These are phyloP conservation scores for Aplosporella prunicola DNA, from an alignment of 2,329 filamentous ascomycete species.

Conservation along the genomic window DNA sequence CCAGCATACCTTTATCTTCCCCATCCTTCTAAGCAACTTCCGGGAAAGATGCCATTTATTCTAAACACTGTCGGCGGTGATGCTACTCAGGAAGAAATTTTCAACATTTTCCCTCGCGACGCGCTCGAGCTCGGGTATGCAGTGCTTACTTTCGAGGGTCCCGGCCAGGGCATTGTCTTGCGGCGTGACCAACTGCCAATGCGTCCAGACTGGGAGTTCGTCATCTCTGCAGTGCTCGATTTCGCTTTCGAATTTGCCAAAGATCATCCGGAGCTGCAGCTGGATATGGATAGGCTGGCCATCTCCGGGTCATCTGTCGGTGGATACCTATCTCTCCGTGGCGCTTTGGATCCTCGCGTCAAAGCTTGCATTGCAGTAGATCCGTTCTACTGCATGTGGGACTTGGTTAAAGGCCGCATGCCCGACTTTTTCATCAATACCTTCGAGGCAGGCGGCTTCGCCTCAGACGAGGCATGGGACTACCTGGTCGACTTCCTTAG, in stretches of 20 bases:
- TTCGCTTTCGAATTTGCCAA: not conserved
- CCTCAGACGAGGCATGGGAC: too few species aligned
- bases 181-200: not conserved
- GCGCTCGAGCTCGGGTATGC: not conserved
- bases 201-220: conserved; percentile 3
- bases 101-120: not conserved
- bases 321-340: conserved; percentile 2
- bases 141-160: conserved; percentile 4
- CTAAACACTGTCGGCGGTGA: conserved; percentile 2
- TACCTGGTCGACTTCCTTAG: too few species aligned
- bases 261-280: not conserved
- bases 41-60: not conserved
- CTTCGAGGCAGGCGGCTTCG: too few species aligned
- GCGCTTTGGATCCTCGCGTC: not conserved
- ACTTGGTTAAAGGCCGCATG: too few species aligned
- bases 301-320: conserved; percentile 1
- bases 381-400: not conserved
- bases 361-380: not conserved
- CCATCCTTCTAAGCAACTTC: not conserved
- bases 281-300: conserved; percentile 1
- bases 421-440: too few species aligned
- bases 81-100: conserved; percentile 9
- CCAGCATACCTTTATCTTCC: conserved; percentile 1
- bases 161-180: not conserved
- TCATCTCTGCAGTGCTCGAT: not conserved